phyloP scores from a whole-genome alignment of 306 rosid species.

The Dryas octopetala region DNA sequence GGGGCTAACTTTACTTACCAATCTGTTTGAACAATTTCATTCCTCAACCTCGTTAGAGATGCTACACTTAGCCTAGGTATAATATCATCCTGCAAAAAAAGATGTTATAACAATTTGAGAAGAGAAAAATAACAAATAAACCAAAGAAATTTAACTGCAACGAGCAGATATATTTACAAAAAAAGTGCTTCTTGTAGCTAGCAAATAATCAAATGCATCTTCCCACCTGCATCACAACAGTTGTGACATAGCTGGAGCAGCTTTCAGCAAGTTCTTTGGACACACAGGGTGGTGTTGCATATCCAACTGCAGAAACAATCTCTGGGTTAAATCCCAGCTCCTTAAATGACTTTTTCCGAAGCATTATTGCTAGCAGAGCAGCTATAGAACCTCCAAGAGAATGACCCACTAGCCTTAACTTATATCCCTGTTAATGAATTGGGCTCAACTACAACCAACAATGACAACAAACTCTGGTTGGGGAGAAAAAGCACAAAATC shows the following conservation, averaged over 20 bases:
- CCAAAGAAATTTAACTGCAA: constrained; percentile 3
- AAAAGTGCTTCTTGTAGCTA: neutral
- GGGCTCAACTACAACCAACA: constrained; percentile 35
- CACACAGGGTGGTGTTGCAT: constrained; percentile 88
- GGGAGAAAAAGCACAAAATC: constrained; percentile 3
- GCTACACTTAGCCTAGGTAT: constrained; percentile 77
- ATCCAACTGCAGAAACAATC: constrained; percentile 80
- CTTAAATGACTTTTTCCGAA: constrained; percentile 64
- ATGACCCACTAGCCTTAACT: constrained; percentile 95
- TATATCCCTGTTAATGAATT: constrained; percentile 83
- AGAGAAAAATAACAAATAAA: constrained; percentile 23
- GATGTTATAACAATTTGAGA: constrained; percentile 22
- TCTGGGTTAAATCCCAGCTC: constrained; percentile 90
- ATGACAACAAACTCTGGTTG: constrained; percentile 10
- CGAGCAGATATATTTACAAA: neutral
- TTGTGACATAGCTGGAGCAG: constrained; percentile 76
- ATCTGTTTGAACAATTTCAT: constrained; percentile 92
- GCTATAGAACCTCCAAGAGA: constrained; percentile 97
- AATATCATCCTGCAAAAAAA: constrained; percentile 72
- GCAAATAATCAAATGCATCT: constrained; percentile 26
- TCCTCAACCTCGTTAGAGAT: constrained; percentile 81
- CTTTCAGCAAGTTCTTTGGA: constrained; percentile 83
- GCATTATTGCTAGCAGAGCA: constrained; percentile 84
- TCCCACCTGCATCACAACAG: constrained; percentile 92
- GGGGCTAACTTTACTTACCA: constrained; percentile 58